Percentiles rank a stretch among this genome's conserved stretches.
phyloP scores from a whole-genome alignment of 208 protist genomes.

The Novymonas esmeraldas region DNA sequence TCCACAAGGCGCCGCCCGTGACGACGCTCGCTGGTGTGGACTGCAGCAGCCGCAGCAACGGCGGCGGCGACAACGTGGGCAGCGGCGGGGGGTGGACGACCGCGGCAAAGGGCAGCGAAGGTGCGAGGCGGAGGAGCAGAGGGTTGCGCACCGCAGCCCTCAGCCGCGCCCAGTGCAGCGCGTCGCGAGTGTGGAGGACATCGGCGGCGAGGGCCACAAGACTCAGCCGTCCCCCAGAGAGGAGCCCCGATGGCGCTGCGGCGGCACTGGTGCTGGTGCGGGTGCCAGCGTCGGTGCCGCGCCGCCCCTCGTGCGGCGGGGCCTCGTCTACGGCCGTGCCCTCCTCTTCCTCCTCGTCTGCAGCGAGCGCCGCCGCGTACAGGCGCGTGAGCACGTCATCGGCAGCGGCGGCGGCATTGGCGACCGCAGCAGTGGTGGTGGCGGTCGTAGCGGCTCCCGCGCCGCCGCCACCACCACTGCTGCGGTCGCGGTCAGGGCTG shows the following conservation, averaged over 20 bases:
- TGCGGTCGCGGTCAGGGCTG: constrained; percentile 4
- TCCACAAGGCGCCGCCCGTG: constrained; percentile 58
- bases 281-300: no score
- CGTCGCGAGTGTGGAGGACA: constrained; percentile 17
- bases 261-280: background rate
- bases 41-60: constrained; percentile 42
- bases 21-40: constrained; percentile 50
- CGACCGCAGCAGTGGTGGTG: no score
- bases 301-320: background rate
- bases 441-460: no score
- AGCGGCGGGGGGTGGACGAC: constrained; percentile 13
- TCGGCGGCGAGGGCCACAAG: constrained; percentile 22
- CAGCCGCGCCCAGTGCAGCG: constrained; percentile 30
- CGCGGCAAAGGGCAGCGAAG: background rate
- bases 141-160: constrained; percentile 22
- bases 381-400: constrained; percentile 24
- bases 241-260: background rate
- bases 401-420: constrained; percentile 1
- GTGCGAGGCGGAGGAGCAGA: constrained; percentile 19
- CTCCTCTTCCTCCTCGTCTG: constrained; percentile 3
- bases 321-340: background rate
- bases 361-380: constrained; percentile 12
- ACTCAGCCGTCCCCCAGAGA: constrained; percentile 8
- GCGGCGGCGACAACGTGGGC: constrained; percentile 26
- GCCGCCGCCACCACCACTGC: no score